A percentile compares a stretch with the other conserved stretches of the same genome.
Evolutionary conservation across 495 filamentous ascomycete species (phyloP).

Genomic region (Penicillium nucicola): DNA sequence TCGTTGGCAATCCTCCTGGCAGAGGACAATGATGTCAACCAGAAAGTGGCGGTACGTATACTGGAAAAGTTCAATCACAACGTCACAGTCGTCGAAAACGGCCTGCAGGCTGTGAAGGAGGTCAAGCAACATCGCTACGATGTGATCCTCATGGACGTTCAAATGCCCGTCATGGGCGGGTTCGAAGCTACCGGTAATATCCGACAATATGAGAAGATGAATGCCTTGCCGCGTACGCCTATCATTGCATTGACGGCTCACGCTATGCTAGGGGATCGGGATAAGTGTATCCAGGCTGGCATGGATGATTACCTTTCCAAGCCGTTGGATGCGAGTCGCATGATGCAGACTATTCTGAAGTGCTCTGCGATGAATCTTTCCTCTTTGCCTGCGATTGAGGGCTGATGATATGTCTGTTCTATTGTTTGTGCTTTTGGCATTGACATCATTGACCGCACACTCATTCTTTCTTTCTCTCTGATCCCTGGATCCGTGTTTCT

Average conservation of each 20-base stretch:
- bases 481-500: not conserved
- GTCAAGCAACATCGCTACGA: slow-evolving; percentile 51
- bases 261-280: slow-evolving; percentile 75
- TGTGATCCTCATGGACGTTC: slow-evolving; percentile 86
- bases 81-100: slow-evolving; percentile 69
- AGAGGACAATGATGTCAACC: slow-evolving; percentile 79
- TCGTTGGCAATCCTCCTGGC: slow-evolving; percentile 87
- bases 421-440: no score
- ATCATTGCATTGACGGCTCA: slow-evolving; percentile 82
- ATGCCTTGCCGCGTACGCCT: slow-evolving; percentile 52
- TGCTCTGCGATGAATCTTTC: slow-evolving; percentile 36
- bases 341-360: slow-evolving; percentile 70
- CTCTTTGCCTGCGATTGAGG: not conserved
- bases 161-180: slow-evolving; percentile 81
- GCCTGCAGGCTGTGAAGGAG: slow-evolving; percentile 72
- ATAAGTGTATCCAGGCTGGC: slow-evolving; percentile 72
- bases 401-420: not conserved
- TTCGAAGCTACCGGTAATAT: slow-evolving; percentile 74
- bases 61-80: slow-evolving; percentile 74
- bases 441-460: no score
- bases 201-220: slow-evolving; percentile 54
- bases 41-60: slow-evolving; percentile 72
- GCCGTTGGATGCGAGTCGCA: slow-evolving; percentile 62
- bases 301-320: slow-evolving; percentile 87
- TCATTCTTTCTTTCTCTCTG: not conserved